These are phyloP conservation scores for Fusarium sp. DNA, from an alignment of 2,329 filamentous ascomycete genomes.

Conservation along the genomic window DNA sequence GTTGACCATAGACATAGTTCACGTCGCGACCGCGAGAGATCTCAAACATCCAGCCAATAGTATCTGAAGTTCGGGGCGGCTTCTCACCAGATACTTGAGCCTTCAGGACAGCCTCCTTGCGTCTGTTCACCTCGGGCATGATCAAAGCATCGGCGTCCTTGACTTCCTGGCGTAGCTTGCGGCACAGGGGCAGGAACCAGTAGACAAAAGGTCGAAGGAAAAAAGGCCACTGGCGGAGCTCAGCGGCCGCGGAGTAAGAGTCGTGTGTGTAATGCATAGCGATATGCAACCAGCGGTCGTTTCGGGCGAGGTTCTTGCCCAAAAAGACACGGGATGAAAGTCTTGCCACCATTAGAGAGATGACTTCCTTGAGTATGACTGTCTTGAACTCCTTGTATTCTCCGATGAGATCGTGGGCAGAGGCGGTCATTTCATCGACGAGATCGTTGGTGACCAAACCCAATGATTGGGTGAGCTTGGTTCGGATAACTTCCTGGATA, in stretches of 20 bases:
- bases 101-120: background rate
- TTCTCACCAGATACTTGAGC: background rate
- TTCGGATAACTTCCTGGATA: background rate
- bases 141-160: background rate
- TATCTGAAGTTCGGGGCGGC: constrained; percentile 47
- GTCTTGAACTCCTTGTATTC: background rate
- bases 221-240: background rate
- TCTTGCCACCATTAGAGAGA: constrained; percentile 53
- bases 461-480: background rate
- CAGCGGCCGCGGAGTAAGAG: constrained; percentile 43
- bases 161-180: background rate
- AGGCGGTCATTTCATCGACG: background rate
- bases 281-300: constrained; percentile 60
- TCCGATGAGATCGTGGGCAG: background rate
- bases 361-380: background rate
- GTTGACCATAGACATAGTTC: constrained; percentile 64
- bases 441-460: background rate
- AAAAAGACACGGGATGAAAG: constrained; percentile 63
- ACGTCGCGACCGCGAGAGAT: constrained; percentile 39
- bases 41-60: constrained; percentile 59
- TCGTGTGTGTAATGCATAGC: constrained; percentile 57
- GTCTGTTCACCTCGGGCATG: background rate
- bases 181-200: background rate
- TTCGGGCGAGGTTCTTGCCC: constrained; percentile 57
- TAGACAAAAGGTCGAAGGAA: background rate